phyloP scores from a whole-genome alignment of 805 yeast genomes.

The Komagataella phaffii region DNA sequence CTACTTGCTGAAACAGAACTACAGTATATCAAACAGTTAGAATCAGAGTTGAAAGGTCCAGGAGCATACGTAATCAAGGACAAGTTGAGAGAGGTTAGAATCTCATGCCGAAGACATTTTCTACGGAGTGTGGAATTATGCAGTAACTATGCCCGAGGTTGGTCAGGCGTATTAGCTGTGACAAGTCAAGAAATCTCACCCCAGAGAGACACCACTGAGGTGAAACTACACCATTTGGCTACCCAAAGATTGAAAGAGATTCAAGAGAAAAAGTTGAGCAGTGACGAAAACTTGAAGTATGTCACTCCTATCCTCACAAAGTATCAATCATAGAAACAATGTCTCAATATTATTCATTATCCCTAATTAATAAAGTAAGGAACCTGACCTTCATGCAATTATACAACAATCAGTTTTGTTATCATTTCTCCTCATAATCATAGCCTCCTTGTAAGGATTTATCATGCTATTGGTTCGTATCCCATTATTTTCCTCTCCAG shows the following conservation, averaged over 20 bases:
- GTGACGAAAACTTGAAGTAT: background rate
- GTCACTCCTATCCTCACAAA: background rate
- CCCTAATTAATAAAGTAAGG: background rate
- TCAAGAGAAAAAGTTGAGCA: background rate
- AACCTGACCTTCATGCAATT: background rate
- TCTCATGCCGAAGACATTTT: conserved; percentile 29
- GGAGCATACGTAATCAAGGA: background rate
- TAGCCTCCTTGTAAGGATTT: background rate
- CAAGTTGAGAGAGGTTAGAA: conserved; percentile 3
- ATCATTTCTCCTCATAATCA: background rate
- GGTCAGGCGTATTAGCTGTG: conserved; percentile 44
- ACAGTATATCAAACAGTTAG: conserved; percentile 3
- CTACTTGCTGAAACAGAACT: conserved; percentile 43
- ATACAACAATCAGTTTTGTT: background rate
- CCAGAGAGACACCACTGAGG: background rate
- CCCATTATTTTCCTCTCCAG: background rate
- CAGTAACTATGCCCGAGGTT: conserved; percentile 53
- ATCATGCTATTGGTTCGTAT: background rate
- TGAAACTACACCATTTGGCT: background rate
- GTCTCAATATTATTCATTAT: background rate
- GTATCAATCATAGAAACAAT: background rate
- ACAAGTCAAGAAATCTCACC: background rate
- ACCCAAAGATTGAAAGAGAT: background rate
- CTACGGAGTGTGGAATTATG: conserved; percentile 69
- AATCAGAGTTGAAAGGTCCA: background rate